Evolutionary conservation across 805 yeast species (phyloP).

Genomic region (Candida andamanensis): DNA sequence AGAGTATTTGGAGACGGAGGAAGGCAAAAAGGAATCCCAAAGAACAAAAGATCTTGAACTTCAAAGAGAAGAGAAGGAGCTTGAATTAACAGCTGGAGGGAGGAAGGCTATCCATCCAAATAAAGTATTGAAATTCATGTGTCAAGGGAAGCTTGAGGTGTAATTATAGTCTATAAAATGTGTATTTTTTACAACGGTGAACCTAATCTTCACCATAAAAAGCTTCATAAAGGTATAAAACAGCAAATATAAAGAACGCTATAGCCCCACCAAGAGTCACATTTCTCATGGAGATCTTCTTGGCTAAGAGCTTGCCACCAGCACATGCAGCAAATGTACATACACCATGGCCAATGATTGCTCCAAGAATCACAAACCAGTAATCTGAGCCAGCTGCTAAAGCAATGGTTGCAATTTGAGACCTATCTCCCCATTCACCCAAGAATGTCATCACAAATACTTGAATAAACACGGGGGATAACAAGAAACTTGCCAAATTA

Average conservation of each 20-base stretch:
- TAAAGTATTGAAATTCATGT: slow-evolving; percentile 35
- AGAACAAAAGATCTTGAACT: slow-evolving; percentile 15
- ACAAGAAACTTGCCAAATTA: slow-evolving; percentile 54
- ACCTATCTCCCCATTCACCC: slow-evolving; percentile 99
- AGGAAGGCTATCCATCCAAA: slow-evolving; percentile 27
- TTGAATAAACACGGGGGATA: slow-evolving; percentile 91
- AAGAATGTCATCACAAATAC: slow-evolving; percentile 92
- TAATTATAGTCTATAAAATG: neutral
- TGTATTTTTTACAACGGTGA: neutral
- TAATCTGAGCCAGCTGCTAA: slow-evolving; percentile 97
- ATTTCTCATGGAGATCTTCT: slow-evolving; percentile 83
- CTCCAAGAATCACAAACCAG: slow-evolving; percentile 85
- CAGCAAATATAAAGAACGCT: slow-evolving; percentile 79
- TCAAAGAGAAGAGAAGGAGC: slow-evolving; percentile 21
- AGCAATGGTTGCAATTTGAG: slow-evolving; percentile 96
- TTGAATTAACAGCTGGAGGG: slow-evolving; percentile 21
- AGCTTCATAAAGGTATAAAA: slow-evolving; percentile 75
- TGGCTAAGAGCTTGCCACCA: slow-evolving; percentile 89
- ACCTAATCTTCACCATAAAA: slow-evolving; percentile 20
- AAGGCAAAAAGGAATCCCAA: slow-evolving; percentile 25
- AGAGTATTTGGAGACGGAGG: slow-evolving; percentile 24
- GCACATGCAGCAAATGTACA: slow-evolving; percentile 89
- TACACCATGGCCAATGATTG: slow-evolving; percentile 79
- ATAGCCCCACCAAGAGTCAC: slow-evolving; percentile 88
- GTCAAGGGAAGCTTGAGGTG: slow-evolving; percentile 24